Evolutionary conservation across 257 asterid genomes (phyloP).

Genomic region (Gentiana macrophylla): DNA sequence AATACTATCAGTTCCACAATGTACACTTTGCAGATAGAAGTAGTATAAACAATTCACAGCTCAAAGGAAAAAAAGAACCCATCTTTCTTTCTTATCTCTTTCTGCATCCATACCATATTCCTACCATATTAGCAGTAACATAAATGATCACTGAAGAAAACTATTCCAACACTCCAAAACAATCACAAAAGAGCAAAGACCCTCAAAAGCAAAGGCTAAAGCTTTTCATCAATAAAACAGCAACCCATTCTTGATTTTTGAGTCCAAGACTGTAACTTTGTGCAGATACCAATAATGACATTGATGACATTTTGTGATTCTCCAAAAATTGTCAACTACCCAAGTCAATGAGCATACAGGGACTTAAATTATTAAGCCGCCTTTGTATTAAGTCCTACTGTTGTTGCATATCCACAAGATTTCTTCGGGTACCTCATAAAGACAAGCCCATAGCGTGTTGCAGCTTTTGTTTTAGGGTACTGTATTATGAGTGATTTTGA

Average conservation of each 20-base stretch:
- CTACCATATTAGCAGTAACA: slow-evolving; percentile 15
- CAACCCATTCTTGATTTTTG: slow-evolving; percentile 27
- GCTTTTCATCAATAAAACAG: slow-evolving; percentile 5
- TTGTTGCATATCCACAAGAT: slow-evolving; percentile 29
- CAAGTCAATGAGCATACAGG: slow-evolving; percentile 23
- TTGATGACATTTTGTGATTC: slow-evolving; percentile 9
- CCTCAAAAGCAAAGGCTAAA: slow-evolving; percentile 4
- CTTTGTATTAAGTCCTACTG: slow-evolving; percentile 56
- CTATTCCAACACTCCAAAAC: slow-evolving; percentile 24
- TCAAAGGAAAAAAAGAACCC: slow-evolving; percentile 23
- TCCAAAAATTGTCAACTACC: background rate
- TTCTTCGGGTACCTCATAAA: slow-evolving; percentile 4
- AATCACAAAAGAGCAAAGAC: slow-evolving; percentile 36
- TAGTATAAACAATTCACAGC: slow-evolving; percentile 23
- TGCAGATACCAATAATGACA: slow-evolving; percentile 4
- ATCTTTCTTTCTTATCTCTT: slow-evolving; percentile 5
- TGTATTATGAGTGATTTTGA: too few relatives aligned
- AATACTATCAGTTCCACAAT: background rate
- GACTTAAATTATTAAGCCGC: slow-evolving; percentile 53
- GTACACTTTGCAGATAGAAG: slow-evolving; percentile 15
- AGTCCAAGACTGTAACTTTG: slow-evolving; percentile 18
- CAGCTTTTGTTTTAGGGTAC: too few relatives aligned
- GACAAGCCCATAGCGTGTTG: too few relatives aligned
- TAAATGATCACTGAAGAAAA: slow-evolving; percentile 14
- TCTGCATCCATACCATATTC: slow-evolving; percentile 12